Conservation (phyloP, 768 basidiomycete genomes). For the Mycena latifolia region DNA sequence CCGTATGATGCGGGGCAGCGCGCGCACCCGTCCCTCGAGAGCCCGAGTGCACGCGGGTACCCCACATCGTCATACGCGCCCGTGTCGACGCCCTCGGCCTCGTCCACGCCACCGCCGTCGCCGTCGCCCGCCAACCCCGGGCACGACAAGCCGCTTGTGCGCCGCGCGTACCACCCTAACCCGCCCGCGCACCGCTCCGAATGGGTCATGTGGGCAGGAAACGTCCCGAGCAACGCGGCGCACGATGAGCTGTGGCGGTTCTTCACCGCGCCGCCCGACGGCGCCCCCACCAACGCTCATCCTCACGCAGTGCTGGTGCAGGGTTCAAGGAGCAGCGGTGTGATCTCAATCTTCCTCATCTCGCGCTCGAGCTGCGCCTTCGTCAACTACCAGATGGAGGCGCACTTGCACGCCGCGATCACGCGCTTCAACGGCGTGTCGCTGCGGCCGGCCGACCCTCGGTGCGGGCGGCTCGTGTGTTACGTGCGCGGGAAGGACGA, state of each 20-base stretch:
- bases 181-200: slow-evolving; percentile 82
- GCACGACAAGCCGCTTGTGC: slow-evolving; percentile 37
- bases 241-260: slow-evolving; percentile 87
- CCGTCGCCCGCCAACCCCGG: too few species aligned
- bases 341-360: slow-evolving; percentile 91
- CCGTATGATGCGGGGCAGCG: too few species aligned
- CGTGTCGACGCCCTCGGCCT: too few species aligned
- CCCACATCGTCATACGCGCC: too few species aligned
- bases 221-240: slow-evolving; percentile 85
- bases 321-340: too few species aligned
- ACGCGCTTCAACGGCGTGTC: slow-evolving; percentile 75
- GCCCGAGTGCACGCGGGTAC: too few species aligned
- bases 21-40: too few species aligned
- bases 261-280: slow-evolving; percentile 66
- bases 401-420: slow-evolving; percentile 75
- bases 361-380: slow-evolving; percentile 93
- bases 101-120: too few species aligned
- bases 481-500: slow-evolving; percentile 84
- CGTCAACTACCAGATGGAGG: slow-evolving; percentile 83
- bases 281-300: too few species aligned
- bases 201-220: slow-evolving; percentile 98
- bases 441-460: slow-evolving; percentile 74
- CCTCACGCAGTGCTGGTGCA: too few species aligned
- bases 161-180: slow-evolving; percentile 75
- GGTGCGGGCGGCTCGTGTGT: slow-evolving; percentile 86